Evolutionary conservation across 192 early-diverging fungal species (phyloP), one percentile per base, ranked within the genome.

Genomic region (Geranomyces variabilis): DNA sequence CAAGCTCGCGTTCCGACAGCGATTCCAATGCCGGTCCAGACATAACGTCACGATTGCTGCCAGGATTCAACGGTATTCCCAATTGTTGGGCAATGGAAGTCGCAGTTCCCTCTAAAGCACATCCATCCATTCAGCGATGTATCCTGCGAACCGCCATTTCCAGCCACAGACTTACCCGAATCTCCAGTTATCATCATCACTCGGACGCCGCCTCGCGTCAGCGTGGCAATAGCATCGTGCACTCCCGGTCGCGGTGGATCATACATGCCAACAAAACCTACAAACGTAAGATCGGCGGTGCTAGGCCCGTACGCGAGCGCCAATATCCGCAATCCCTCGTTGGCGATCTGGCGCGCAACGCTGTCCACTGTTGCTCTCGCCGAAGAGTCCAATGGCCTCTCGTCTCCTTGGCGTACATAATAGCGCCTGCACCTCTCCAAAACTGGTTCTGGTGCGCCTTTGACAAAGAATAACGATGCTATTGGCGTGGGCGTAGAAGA

Each of bases 111-210:
- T 90, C 92, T 87, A 68, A n/a, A 53, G n/a, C 19, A 26, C 4
- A 53, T 8, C 3, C 24, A 15, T n/a, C 10, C n/a, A 53, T 4
- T 53, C 51, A 53, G 51, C 19, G 0, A 34, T 21, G 33, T 43
- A 9, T 24, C 58, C 73, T 0, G n/a, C 7, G 10, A 53, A 21
- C 21, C 10, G 30, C 45, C 2, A 17, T 53, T n/a, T 49, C 22
- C 9, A 26, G 28, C 0, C 46, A 56, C 12, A n/a, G 26, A 71
- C 70, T 21, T 74, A 87, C 82, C 75, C 26, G 94, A 92, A 77
- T 99, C 97, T 63, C 97, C 97, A 0, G 97, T 99, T 34, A 99
- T 95, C 96, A 99, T 98, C n/a, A 96, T 84, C 1, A 95, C 84
- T 70, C 91, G 89, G 17, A 99, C 94, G 29, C 93, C 94, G 51